These are phyloP conservation scores for Grosmannia clavigera DNA, from an alignment of 2,329 filamentous ascomycete genomes.

Conservation along the genomic window DNA sequence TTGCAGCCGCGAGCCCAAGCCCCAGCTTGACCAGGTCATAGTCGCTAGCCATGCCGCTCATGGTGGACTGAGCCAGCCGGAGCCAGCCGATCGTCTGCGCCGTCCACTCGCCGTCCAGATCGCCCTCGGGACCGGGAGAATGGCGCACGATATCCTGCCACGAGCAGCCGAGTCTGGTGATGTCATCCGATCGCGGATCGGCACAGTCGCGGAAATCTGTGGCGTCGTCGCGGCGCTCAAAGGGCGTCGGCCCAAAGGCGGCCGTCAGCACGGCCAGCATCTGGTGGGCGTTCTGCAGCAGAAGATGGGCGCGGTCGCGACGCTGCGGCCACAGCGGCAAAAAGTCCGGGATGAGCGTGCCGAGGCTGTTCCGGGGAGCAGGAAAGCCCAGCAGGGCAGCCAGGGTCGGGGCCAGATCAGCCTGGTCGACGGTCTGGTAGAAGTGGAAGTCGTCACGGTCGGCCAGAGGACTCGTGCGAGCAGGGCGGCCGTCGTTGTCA, in stretches of 20 bases:
- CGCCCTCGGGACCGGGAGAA: conserved; percentile 6
- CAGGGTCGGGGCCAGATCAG: conserved; percentile 82
- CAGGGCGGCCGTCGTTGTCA: neutral
- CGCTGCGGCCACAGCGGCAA: conserved; percentile 61
- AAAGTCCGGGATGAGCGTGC: conserved; percentile 71
- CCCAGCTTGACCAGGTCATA: conserved; percentile 61
- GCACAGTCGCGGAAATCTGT: conserved; percentile 10
- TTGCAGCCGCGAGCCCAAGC: conserved; percentile 28
- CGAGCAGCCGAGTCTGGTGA: conserved; percentile 53
- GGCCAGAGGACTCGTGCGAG: conserved; percentile 20
- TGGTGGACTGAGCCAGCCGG: conserved; percentile 57
- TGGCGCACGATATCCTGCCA: conserved; percentile 39
- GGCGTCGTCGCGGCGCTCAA: conserved; percentile 13
- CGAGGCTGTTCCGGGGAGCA: conserved; percentile 78
- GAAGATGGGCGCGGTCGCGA: conserved; percentile 50
- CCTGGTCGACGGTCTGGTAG: conserved; percentile 80
- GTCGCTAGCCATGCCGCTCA: conserved; percentile 86
- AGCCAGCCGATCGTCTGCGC: conserved; percentile 47
- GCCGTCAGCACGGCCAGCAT: conserved; percentile 66
- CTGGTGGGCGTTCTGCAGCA: conserved; percentile 69
- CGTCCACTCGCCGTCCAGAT: conserved; percentile 8
- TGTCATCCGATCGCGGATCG: conserved; percentile 23
- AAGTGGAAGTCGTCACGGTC: conserved; percentile 65
- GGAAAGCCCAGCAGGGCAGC: conserved; percentile 80
- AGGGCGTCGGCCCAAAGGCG: conserved; percentile 46